phyloP scores from a whole-genome alignment of 2,329 filamentous ascomycete species.

The Paraphaeosphaeria minitans region DNA sequence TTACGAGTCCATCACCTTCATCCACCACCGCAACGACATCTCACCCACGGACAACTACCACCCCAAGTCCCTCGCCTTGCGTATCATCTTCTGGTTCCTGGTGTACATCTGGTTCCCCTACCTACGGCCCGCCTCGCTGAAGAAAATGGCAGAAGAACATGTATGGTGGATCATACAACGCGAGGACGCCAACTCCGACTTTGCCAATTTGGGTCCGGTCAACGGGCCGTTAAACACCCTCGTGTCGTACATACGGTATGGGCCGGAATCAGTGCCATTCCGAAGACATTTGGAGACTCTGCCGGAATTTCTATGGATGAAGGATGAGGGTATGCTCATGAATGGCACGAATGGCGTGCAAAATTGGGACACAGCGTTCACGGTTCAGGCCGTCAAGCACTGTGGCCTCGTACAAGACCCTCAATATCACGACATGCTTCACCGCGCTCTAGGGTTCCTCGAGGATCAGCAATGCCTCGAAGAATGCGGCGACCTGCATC shows the following conservation, averaged over 20 bases:
- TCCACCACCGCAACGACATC: constrained; percentile 80
- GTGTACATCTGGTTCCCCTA: constrained; percentile 82
- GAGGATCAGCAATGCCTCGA: constrained; percentile 91
- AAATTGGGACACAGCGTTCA: constrained; percentile 92
- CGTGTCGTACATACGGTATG: constrained; percentile 82
- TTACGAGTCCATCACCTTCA: constrained; percentile 79
- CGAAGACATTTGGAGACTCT: constrained; percentile 79
- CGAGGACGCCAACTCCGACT: constrained; percentile 93
- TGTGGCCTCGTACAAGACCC: constrained; percentile 77
- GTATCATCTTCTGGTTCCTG: constrained; percentile 76
- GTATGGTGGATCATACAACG: constrained; percentile 82
- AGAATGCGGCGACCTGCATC: constrained; percentile 75
- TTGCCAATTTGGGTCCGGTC: constrained; percentile 83
- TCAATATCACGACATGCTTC: constrained; percentile 82
- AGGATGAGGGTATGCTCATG: constrained; percentile 87
- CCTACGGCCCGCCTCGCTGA: constrained; percentile 69
- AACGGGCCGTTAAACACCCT: constrained; percentile 91
- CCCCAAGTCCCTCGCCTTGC: constrained; percentile 85
- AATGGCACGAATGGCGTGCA: constrained; percentile 99
- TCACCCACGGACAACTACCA: constrained; percentile 84
- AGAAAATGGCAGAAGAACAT: constrained; percentile 77
- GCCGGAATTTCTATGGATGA: constrained; percentile 89
- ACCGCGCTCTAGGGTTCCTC: constrained; percentile 80
- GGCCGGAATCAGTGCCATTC: constrained; percentile 73
- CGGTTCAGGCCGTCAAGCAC: constrained; percentile 80